Percentiles rank a stretch among this genome's conserved stretches.
phyloP scores from a whole-genome alignment of 2,329 filamentous ascomycete species.

The Fusarium graminum region DNA sequence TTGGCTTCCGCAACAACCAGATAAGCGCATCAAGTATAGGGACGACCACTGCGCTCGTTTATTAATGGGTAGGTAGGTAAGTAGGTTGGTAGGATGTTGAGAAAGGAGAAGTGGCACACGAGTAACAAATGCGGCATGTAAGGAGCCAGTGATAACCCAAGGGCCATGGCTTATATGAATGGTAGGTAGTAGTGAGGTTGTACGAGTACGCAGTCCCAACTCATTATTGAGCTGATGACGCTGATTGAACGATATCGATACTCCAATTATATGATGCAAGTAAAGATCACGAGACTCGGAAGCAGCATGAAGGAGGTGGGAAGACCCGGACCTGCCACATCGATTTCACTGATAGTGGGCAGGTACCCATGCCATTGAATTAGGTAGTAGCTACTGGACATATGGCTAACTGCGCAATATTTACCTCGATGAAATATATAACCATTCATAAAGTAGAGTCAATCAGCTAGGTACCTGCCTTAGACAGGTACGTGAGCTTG shows the following conservation, averaged over 20 bases:
- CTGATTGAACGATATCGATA: neutral
- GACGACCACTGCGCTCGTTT: neutral
- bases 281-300: slow-evolving; percentile 2
- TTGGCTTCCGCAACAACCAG: neutral
- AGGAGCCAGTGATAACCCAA: slow-evolving; percentile 18
- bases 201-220: slow-evolving; percentile 15
- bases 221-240: slow-evolving; percentile 11
- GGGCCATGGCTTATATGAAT: slow-evolving; percentile 6
- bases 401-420: neutral
- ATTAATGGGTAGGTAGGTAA: neutral
- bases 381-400: neutral
- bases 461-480: too few species aligned
- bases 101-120: slow-evolving; percentile 17
- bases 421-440: neutral
- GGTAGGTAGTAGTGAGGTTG: slow-evolving; percentile 7
- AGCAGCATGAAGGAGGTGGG: neutral
- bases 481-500: neutral
- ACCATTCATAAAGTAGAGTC: neutral
- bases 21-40: slow-evolving; percentile 1
- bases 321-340: neutral
- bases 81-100: slow-evolving; percentile 12
- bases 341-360: neutral
- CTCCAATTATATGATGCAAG: neutral
- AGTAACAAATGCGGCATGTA: slow-evolving; percentile 23
- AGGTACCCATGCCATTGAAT: too few species aligned